A percentile compares a stretch with the other conserved stretches of the same genome.
phyloP scores from a whole-genome alignment of 192 early-diverging fungal species.

The Piromyces finnis region DNA sequence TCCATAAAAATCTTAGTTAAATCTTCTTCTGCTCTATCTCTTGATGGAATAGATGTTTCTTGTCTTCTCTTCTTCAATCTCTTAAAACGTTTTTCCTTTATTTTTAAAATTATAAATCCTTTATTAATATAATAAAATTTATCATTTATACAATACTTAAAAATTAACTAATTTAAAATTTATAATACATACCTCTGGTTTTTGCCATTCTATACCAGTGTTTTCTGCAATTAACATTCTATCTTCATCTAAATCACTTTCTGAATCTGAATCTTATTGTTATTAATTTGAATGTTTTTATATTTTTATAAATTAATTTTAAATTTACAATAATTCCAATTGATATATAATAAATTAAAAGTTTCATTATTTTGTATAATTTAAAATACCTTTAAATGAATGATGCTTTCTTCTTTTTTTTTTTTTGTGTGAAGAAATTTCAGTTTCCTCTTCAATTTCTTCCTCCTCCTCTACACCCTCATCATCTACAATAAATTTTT shows the following conservation, averaged over 20 bases:
- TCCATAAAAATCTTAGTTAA: conserved; percentile 25
- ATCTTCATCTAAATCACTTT: conserved; percentile 52
- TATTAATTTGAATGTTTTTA: background rate
- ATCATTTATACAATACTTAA: no score
- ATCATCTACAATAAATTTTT: conserved; percentile 30
- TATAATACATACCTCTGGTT: conserved; percentile 24
- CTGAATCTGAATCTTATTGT: background rate
- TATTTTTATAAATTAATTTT: no score
- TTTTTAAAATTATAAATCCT: background rate
- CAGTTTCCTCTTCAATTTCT: conserved; percentile 28
- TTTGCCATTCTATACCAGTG: conserved; percentile 35
- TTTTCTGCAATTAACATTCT: conserved; percentile 80
- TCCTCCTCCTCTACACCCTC: conserved; percentile 26
- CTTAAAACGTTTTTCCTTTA: conserved; percentile 43
- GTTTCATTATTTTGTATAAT: no score
- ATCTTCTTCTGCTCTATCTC: conserved; percentile 26
- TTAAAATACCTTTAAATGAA: background rate
- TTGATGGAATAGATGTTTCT: conserved; percentile 1
- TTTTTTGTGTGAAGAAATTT: background rate
- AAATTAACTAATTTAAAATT: no score
- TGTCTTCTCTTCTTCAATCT: conserved; percentile 22
- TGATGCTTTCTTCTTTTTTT: conserved; percentile 44
- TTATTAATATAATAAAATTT: no score
- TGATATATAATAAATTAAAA: no score
- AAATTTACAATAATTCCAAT: no score